These are phyloP conservation scores for Bremia lactucae DNA, from an alignment of 352 stramenopile genomes.

Conservation along the genomic window DNA sequence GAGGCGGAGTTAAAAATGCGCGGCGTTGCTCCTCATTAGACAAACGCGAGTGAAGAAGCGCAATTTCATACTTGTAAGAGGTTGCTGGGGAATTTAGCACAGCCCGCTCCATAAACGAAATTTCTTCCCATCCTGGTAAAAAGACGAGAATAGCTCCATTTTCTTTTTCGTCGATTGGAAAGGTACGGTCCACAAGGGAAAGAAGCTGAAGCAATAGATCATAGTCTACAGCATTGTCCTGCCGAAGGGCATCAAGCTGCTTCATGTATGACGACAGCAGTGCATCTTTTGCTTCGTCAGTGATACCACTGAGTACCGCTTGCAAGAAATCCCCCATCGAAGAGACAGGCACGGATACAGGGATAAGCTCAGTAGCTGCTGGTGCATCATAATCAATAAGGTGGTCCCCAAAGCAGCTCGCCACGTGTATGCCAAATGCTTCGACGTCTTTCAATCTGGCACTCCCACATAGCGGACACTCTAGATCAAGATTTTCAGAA, in stretches of 20 bases:
- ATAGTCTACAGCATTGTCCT: constrained; percentile 66
- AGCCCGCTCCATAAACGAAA: constrained; percentile 62
- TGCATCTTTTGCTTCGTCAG: constrained; percentile 23
- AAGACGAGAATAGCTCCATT: constrained; percentile 81
- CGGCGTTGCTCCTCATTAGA: constrained; percentile 59
- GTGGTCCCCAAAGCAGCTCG: constrained; percentile 62
- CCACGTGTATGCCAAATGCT: constrained; percentile 81
- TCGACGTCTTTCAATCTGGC: constrained; percentile 63
- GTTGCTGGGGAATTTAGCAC: constrained; percentile 44
- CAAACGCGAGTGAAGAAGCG: constrained; percentile 61
- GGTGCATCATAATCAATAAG: constrained; percentile 7
- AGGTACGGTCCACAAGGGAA: constrained; percentile 42
- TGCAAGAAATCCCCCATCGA: constrained; percentile 31
- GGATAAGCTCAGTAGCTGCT: constrained; percentile 1
- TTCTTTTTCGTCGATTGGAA: constrained; percentile 33
- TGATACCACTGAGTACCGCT: constrained; percentile 19
- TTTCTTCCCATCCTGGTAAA: constrained; percentile 73
- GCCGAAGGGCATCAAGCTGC: constrained; percentile 43
- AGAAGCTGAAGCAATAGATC: constrained; percentile 55
- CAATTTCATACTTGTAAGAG: constrained; percentile 47
- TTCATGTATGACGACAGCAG: constrained; percentile 47
- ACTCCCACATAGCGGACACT: constrained; percentile 78
- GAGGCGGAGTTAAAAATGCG: constrained; percentile 51
- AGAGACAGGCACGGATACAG: constrained; percentile 10
- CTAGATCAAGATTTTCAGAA: constrained; percentile 20